Evolutionary conservation across 305 asterid species (phyloP), one percentile per base, ranked within the genome.

Genomic region (Fraxinus velutina): DNA sequence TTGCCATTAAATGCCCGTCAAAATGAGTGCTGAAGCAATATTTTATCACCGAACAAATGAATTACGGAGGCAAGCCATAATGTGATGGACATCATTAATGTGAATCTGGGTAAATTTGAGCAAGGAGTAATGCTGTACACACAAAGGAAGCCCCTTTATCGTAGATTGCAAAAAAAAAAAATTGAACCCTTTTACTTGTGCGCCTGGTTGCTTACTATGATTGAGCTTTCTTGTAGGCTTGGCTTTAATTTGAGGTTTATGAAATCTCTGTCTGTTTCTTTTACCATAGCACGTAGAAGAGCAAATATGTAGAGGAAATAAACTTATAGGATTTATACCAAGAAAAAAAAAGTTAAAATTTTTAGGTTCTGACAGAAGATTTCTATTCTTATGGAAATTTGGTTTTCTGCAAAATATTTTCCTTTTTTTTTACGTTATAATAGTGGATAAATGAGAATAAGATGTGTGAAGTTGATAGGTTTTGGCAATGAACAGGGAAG

Each of bases 401-500:
- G 44, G 42, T 47, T 7, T 81, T 37, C 9, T 4, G 32, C 15
- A 10, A 47, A 52, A 32, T 30, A 55, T 75, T 10, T 80, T 47
- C 52, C 52, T 8, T 39, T 19, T 33, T 5, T 30, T 81, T 57
- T 24, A 15, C 33, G 12, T 30, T 73, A 17, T 82, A 34, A 82
- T 34, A 44, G 47, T 85, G 62, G 71, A 24, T 36, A 73, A 24
- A 55, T 77, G 76, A 86, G 84, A 72, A 47, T 76, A 71, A 77
- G 75, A 50, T 77, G 80, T 52, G 78, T 84, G 80, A 82, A 82
- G 82, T 39, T 39, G 47, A 39, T 39, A 39, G 12, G 47, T 80
- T 82, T 80, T 84, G 39, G 73, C 78, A 78, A 83, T 81, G 78
- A 70, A 77, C 90, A 94, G 99, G 99, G 87, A 94, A 96, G 89